Evolutionary conservation across 768 basidiomycete species (phyloP).

Genomic region (Lactarius quietus): DNA sequence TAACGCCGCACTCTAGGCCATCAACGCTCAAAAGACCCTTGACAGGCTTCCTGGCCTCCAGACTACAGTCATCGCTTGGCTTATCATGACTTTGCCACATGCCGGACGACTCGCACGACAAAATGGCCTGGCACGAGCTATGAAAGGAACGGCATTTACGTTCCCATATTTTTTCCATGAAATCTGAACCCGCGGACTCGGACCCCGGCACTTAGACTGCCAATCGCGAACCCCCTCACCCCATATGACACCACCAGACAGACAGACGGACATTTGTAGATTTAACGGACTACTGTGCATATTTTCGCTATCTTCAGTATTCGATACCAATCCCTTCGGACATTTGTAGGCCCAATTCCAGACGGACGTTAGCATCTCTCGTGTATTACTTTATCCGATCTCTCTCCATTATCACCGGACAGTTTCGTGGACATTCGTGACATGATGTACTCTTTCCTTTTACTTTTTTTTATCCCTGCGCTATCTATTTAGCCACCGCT

Average conservation of each 20-base stretch:
- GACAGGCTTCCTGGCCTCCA: slow-evolving; percentile 19
- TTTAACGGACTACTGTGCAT: slow-evolving; percentile 22
- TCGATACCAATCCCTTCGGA: slow-evolving; percentile 17
- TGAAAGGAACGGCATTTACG: not conserved
- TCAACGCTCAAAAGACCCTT: too few species aligned
- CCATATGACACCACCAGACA: slow-evolving; percentile 7
- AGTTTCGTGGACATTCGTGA: slow-evolving; percentile 15
- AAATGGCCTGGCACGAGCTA: slow-evolving; percentile 10
- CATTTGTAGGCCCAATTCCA: slow-evolving; percentile 17
- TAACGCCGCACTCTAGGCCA: not conserved
- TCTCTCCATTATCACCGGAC: slow-evolving; percentile 7
- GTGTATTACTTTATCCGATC: slow-evolving; percentile 12
- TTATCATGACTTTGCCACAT: slow-evolving; percentile 15
- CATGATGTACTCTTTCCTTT: slow-evolving; percentile 18
- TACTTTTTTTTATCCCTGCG: slow-evolving; percentile 3
- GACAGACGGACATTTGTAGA: slow-evolving; percentile 17
- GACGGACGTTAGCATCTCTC: slow-evolving; percentile 10
- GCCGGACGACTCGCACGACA: slow-evolving; percentile 4
- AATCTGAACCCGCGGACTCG: slow-evolving; percentile 17
- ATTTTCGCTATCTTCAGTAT: slow-evolving; percentile 3
- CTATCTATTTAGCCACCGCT: slow-evolving; percentile 6
- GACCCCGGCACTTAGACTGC: slow-evolving; percentile 4
- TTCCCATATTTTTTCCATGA: slow-evolving; percentile 2
- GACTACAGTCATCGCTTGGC: slow-evolving; percentile 20
- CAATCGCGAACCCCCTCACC: not conserved